A percentile compares a stretch with the other conserved stretches of the same genome.
phyloP scores from a whole-genome alignment of 192 early-diverging fungal species.

The Gaertneriomyces sp. region DNA sequence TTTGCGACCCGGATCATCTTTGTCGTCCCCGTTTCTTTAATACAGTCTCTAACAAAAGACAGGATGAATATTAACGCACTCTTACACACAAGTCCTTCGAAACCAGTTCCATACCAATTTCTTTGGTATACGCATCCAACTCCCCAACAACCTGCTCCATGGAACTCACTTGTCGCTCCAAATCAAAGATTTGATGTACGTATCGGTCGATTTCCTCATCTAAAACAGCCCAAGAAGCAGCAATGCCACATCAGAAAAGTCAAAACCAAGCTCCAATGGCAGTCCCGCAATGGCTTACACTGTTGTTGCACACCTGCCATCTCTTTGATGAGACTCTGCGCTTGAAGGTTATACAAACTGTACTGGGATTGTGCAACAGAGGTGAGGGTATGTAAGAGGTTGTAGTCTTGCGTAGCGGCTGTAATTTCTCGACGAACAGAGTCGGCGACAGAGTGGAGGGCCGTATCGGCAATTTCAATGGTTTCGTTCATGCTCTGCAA shows the following conservation, averaged over 20 bases:
- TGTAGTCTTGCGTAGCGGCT: constrained; percentile 22
- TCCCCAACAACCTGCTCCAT: constrained; percentile 36
- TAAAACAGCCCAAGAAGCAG: not conserved
- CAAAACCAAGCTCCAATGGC: not conserved
- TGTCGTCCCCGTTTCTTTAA: too few relatives aligned
- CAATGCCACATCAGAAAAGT: not conserved
- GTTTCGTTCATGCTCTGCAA: too few relatives aligned
- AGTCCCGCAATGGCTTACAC: constrained; percentile 2
- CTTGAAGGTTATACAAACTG: constrained; percentile 14
- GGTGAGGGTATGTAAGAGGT: constrained; percentile 16
- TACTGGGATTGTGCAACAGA: constrained; percentile 11
- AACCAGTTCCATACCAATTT: constrained; percentile 12
- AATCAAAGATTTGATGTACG: constrained; percentile 27
- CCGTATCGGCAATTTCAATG: not conserved
- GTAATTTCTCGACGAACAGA: not conserved
- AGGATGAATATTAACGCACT: too few relatives aligned
- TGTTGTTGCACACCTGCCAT: constrained; percentile 25
- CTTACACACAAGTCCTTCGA: too few relatives aligned
- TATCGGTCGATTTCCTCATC: constrained; percentile 22
- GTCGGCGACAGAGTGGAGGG: not conserved
- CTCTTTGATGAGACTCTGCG: constrained; percentile 19
- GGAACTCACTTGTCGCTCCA: constrained; percentile 32
- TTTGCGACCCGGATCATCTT: too few relatives aligned
- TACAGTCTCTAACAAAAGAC: too few relatives aligned
- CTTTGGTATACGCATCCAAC: constrained; percentile 35